phyloP scores from a whole-genome alignment of 495 filamentous ascomycete species.

The Penicillium flavigenum region DNA sequence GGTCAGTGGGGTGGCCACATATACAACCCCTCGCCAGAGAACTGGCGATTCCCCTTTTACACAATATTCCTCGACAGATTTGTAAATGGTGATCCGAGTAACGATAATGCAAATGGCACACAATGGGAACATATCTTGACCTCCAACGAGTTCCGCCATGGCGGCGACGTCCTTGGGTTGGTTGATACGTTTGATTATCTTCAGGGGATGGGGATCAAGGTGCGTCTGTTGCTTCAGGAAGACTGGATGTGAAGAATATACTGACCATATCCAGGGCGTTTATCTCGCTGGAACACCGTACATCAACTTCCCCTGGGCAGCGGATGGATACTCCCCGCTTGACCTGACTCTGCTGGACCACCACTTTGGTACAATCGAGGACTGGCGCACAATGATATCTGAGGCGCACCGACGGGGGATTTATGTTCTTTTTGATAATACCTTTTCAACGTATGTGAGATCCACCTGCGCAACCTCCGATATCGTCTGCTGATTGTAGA shows the following conservation, averaged over 20 bases:
- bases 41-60: constrained; percentile 44
- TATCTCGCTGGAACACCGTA: constrained; percentile 36
- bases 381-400: constrained; percentile 33
- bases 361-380: constrained; percentile 37
- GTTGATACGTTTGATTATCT: constrained; percentile 39
- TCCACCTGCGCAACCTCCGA: constrained; percentile 5
- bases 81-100: constrained; percentile 41
- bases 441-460: constrained; percentile 32
- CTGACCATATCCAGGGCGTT: constrained; percentile 5
- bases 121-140: constrained; percentile 40
- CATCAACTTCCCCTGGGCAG: constrained; percentile 40
- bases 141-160: constrained; percentile 40
- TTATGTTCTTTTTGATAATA: constrained; percentile 41
- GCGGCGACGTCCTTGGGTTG: constrained; percentile 37
- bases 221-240: constrained; percentile 11
- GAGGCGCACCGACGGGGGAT: constrained; percentile 37
- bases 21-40: constrained; percentile 36
- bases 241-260: constrained; percentile 9
- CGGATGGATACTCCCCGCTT: constrained; percentile 37
- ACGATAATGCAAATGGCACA: constrained; percentile 40
- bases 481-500: constrained; percentile 1
- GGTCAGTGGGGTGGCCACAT: constrained; percentile 38
- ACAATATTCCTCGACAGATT: constrained; percentile 40
- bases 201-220: constrained; percentile 41
- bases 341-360: constrained; percentile 39